Percentiles rank a stretch among this genome's conserved stretches.
Evolutionary conservation across 441 rosid genomes (phyloP).

Genomic region (Sinapis alba): DNA sequence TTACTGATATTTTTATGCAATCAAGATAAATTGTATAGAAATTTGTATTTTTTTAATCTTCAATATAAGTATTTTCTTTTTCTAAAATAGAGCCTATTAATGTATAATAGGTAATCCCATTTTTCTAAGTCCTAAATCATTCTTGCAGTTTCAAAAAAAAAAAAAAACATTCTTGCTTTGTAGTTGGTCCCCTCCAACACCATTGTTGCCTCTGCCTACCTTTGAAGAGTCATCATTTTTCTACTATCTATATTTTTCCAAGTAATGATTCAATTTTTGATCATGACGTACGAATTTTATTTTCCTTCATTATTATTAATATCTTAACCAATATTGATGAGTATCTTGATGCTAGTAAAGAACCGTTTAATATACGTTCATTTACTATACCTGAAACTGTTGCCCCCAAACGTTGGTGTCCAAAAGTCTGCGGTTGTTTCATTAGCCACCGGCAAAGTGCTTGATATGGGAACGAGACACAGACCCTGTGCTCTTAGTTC

Average conservation of each 20-base stretch:
- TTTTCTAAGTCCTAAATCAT: conserved; percentile 58
- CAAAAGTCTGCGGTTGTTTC: conserved; percentile 70
- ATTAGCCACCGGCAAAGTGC: conserved; percentile 68
- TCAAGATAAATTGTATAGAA: too few species aligned
- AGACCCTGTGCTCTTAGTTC: conserved; percentile 66
- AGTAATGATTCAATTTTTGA: conserved; percentile 41
- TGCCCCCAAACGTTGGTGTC: conserved; percentile 72
- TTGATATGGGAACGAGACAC: conserved; percentile 66
- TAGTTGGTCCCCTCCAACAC: conserved; percentile 56
- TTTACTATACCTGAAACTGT: conserved; percentile 57
- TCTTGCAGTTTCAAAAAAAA: too few species aligned
- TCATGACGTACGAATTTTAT: conserved; percentile 32
- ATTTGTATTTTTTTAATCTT: too few species aligned
- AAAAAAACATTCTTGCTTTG: conserved; percentile 57
- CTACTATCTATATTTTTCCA: conserved; percentile 28
- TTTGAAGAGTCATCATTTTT: conserved; percentile 47
- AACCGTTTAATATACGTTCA: conserved; percentile 33
- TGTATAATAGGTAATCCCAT: conserved; percentile 21
- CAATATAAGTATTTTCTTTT: too few species aligned
- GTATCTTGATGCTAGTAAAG: conserved; percentile 38
- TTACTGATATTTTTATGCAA: too few species aligned
- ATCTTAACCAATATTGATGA: conserved; percentile 27
- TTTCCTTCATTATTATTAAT: conserved; percentile 40
- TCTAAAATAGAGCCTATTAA: not conserved
- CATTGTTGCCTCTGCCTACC: conserved; percentile 52